Evolutionary conservation across 805 yeast species (phyloP).

Genomic region (Kazachstania viticola): DNA sequence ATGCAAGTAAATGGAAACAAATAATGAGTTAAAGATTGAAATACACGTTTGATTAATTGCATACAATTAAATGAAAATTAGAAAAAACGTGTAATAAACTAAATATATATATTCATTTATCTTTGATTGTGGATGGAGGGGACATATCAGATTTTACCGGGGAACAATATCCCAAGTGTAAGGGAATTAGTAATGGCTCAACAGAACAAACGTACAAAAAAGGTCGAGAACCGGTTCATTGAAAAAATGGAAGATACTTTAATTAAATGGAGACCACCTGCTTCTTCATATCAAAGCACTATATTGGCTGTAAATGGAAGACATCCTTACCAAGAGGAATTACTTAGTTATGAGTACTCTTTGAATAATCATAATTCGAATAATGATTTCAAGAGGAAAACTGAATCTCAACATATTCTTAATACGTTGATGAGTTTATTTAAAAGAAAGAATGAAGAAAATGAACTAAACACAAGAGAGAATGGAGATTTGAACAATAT

Average conservation of each 20-base stretch:
- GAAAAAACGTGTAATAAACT: no score
- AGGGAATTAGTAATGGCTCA: slow-evolving; percentile 19
- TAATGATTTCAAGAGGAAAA: not conserved
- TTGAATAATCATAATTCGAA: not conserved
- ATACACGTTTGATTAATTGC: no score
- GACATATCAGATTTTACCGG: slow-evolving; percentile 9
- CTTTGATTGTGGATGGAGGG: no score
- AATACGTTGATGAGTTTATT: not conserved
- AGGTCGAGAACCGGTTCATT: slow-evolving; percentile 10
- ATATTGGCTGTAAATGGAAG: slow-evolving; percentile 16
- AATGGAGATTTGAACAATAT: no score
- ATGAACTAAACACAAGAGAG: no score
- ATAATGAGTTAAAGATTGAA: no score
- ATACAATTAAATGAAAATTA: no score
- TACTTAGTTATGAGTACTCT: no score
- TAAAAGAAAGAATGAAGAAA: no score
- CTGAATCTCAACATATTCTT: not conserved
- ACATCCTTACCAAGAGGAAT: slow-evolving; percentile 20
- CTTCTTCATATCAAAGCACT: slow-evolving; percentile 16
- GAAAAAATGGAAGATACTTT: slow-evolving; percentile 20
- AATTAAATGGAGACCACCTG: slow-evolving; percentile 21
- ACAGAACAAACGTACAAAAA: slow-evolving; percentile 12
- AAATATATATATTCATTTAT: no score
- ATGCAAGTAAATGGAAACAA: no score
- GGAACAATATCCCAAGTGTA: slow-evolving; percentile 10